Evolutionary conservation across 2,329 filamentous ascomycete genomes (phyloP).

Genomic region (Fusarium verticillioides): DNA sequence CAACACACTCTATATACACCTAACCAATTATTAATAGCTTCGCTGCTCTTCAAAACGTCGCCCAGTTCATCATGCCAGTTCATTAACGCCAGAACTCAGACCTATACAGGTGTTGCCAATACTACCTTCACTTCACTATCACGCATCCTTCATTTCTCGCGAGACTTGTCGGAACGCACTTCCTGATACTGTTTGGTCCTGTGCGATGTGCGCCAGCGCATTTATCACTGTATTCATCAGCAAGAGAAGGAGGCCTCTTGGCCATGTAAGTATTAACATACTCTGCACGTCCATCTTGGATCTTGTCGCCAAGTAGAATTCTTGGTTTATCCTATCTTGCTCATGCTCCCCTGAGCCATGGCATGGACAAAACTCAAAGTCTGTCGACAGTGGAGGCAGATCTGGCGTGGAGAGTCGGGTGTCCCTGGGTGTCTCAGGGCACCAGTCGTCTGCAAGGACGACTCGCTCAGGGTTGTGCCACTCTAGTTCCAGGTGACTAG

Average conservation of each 20-base stretch:
- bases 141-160: not conserved
- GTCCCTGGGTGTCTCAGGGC: slow-evolving; percentile 29
- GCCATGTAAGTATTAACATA: slow-evolving; percentile 16
- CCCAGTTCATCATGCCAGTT: not conserved
- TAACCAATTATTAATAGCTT: not conserved
- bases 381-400: slow-evolving; percentile 34
- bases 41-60: not conserved
- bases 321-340: slow-evolving; percentile 33
- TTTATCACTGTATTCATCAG: slow-evolving; percentile 34
- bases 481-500: not conserved
- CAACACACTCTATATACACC: not conserved
- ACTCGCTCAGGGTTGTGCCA: not conserved
- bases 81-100: not conserved
- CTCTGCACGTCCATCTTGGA: slow-evolving; percentile 41
- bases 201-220: slow-evolving; percentile 36
- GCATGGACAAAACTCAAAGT: slow-evolving; percentile 42
- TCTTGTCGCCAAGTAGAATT: slow-evolving; percentile 36
- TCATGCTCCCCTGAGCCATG: slow-evolving; percentile 10
- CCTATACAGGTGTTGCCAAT: not conserved
- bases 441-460: slow-evolving; percentile 13
- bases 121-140: not conserved
- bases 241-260: not conserved
- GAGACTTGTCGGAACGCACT: not conserved
- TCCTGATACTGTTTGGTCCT: not conserved
- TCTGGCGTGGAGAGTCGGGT: slow-evolving; percentile 38